Percentiles rank a stretch among this genome's conserved stretches.
Evolutionary conservation across 345 rosid species (phyloP).

Genomic region (Xanthoceras sorbifolium): DNA sequence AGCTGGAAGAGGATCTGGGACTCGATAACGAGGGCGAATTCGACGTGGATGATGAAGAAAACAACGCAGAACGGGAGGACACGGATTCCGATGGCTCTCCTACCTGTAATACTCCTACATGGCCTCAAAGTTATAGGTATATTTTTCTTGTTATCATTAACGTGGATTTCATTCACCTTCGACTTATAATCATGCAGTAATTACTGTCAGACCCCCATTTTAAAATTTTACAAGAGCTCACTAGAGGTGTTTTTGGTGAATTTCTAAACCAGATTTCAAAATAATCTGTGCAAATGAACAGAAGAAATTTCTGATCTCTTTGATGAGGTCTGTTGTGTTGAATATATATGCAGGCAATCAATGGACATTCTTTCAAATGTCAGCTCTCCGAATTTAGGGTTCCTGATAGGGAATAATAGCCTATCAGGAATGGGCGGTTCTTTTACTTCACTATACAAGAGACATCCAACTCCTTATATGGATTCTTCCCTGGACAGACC

Average conservation of each 20-base stretch:
- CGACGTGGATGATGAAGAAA: constrained; percentile 79
- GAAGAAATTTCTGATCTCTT: not conserved
- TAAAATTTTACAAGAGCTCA: too few species aligned
- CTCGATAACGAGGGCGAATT: constrained; percentile 64
- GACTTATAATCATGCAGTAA: not conserved
- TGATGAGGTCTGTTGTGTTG: constrained; percentile 1
- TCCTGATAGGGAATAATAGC: constrained; percentile 31
- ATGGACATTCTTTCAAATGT: constrained; percentile 55
- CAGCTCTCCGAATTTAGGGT: constrained; percentile 49
- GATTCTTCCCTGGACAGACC: constrained; percentile 45
- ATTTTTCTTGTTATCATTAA: not conserved
- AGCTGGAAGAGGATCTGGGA: constrained; percentile 66
- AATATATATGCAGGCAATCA: constrained; percentile 45
- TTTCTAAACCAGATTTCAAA: too few species aligned
- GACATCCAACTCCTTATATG: constrained; percentile 28
- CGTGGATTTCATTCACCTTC: not conserved
- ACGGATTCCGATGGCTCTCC: constrained; percentile 35
- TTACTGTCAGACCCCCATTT: too few species aligned
- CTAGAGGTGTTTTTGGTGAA: too few species aligned
- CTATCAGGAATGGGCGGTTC: constrained; percentile 31
- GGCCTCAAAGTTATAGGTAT: constrained; percentile 86
- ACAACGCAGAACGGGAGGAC: constrained; percentile 58
- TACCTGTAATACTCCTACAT: constrained; percentile 28
- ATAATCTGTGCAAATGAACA: not conserved
- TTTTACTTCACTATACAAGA: constrained; percentile 37